Base-by-base conservation (phyloP, 768 basidiomycete species). In the Kwoniella dejecticola region DNA sequence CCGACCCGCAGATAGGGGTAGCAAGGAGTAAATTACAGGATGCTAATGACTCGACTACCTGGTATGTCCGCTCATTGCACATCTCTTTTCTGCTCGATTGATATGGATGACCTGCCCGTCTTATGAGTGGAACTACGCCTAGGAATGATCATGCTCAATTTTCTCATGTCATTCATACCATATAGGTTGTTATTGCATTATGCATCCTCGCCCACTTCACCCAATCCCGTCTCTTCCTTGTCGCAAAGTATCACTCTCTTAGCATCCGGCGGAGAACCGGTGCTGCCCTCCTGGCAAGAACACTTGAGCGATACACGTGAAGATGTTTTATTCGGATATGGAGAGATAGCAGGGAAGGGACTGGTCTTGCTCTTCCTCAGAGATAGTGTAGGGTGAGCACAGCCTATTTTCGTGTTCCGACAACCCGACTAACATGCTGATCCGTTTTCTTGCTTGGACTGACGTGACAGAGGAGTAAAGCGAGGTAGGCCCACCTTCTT, bases 241-340 rank as follows among this genome's bases (percentile, higher is more conserved):
- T 50, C 48, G 3, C 52, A 54, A n/a, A 40, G 5, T 21, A 48
- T 72, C 4, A 30, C 45, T 6, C 19, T 70, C 23, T 49, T 69
- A 30, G 45, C 64, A 3, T 48, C 48, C 4, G 72, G 69, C 4
- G 23, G 40, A 5, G 54, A 62, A 44, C 72, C 72, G 0, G 63
- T 65, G 38, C 41, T 74, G 4, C 53, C 59, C 6, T 13, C 15
- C 17, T 67, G 70, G 53, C 44, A 56, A 46, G 63, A 68, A 30
- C 27, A 36, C 17, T 23, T 74, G 15, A 31, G 26, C 4, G 48
- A 52, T 38, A 57, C 27, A 23, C 45, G 29, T 17, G 63, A 67
- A 6, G 62, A 72, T 50, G 62, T 72, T 8, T 12, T 75, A 1
- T 72, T 70, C 58, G 73, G 70, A 10, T 75, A 75, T 59, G 73